Percentiles rank a stretch among this genome's conserved stretches.
phyloP scores from a whole-genome alignment of 164 flowering plant genomes.

The Warburgia ugandensis region DNA sequence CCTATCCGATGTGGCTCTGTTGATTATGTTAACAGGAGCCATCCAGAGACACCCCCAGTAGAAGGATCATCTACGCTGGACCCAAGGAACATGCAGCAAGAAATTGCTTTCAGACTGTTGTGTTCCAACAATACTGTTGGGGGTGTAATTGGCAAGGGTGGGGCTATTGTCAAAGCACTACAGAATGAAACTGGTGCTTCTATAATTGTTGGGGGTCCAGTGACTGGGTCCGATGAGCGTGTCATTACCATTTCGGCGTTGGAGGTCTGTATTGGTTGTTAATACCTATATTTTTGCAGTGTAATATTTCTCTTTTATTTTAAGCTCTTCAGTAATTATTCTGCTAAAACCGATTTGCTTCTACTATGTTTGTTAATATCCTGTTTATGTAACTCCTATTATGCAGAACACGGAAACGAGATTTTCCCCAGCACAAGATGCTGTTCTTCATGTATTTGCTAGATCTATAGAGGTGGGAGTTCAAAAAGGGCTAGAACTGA shows the following conservation, averaged over 20 bases:
- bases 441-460: constrained; percentile 51
- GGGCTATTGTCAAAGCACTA: constrained; percentile 54
- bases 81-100: constrained; percentile 25
- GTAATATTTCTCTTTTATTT: not conserved
- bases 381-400: constrained; percentile 5
- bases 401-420: constrained; percentile 46
- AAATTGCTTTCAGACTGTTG: constrained; percentile 56
- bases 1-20: constrained; percentile 22
- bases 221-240: constrained; percentile 62
- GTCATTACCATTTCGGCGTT: constrained; percentile 58
- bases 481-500: constrained; percentile 43
- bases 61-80: constrained; percentile 23
- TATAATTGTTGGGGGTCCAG: constrained; percentile 44
- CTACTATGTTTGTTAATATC: not conserved
- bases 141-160: constrained; percentile 81
- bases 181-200: constrained; percentile 72
- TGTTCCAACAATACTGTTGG: constrained; percentile 66
- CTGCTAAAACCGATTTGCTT: not conserved
- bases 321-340: not conserved
- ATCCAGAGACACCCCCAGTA: constrained; percentile 23
- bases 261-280: constrained; percentile 50
- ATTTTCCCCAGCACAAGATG: constrained; percentile 74
- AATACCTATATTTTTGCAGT: not conserved
- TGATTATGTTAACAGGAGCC: constrained; percentile 30
- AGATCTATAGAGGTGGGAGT: constrained; percentile 49